A percentile compares a stretch with the other conserved stretches of the same genome.
Conservation (phyloP, 257 asterid species). For the Solanum pinnatisectum region DNA sequence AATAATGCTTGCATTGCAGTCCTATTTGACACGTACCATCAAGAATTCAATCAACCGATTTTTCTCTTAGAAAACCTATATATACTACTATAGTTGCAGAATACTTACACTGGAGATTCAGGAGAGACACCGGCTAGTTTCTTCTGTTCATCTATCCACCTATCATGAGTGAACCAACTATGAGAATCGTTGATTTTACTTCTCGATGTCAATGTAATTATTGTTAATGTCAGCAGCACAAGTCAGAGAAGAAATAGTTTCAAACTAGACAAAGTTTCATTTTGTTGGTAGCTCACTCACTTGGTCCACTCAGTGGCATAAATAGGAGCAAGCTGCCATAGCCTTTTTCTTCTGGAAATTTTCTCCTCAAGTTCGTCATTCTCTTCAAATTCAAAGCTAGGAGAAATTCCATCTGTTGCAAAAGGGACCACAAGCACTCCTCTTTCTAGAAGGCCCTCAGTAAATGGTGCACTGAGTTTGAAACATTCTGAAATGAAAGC, state of each 20-base stretch:
- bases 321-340: conserved; percentile 86
- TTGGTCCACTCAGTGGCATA: conserved; percentile 53
- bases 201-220: background rate
- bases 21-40: background rate
- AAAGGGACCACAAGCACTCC: conserved; percentile 89
- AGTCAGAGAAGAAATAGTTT: background rate
- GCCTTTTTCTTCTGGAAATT: conserved; percentile 53
- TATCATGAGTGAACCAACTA: conserved; percentile 15
- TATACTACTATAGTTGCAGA: background rate
- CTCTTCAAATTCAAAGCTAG: conserved; percentile 52
- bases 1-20: background rate
- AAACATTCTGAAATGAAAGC: conserved; percentile 63
- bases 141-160: conserved; percentile 97
- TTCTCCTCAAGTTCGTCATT: conserved; percentile 43
- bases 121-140: conserved; percentile 67
- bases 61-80: background rate
- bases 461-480: conserved; percentile 54
- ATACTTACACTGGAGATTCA: conserved; percentile 88
- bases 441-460: conserved; percentile 66
- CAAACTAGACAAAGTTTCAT: background rate
- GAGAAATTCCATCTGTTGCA: conserved; percentile 51
- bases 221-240: background rate
- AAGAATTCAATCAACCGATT: background rate
- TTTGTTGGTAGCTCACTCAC: conserved; percentile 38
- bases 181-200: background rate